Evolutionary conservation across 129 eudicot species (phyloP).

Genomic region (Gnaphalium uliginosum): DNA sequence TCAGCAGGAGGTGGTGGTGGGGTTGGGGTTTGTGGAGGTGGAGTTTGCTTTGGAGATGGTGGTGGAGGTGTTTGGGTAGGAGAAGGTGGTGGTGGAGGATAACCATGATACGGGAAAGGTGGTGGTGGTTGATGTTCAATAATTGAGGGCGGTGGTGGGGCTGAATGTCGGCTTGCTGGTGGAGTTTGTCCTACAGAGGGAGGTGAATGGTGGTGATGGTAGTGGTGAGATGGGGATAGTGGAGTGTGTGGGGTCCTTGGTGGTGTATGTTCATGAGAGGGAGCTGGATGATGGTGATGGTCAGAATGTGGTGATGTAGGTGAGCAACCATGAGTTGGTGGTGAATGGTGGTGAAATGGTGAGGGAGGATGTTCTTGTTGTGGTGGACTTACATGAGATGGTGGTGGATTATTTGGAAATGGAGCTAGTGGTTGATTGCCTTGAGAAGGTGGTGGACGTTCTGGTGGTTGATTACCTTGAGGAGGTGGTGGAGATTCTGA

Average conservation of each 20-base stretch:
- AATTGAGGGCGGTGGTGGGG: not conserved
- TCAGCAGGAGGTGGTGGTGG: not conserved
- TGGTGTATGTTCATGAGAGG: slow-evolving; percentile 1
- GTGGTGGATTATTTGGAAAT: not conserved
- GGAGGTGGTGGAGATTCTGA: not conserved
- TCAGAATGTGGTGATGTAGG: not conserved
- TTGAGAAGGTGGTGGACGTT: not conserved
- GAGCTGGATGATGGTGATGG: slow-evolving; percentile 4
- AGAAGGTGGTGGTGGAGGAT: not conserved
- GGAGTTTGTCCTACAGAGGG: not conserved
- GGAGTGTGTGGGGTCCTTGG: slow-evolving; percentile 10
- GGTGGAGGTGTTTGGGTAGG: not conserved
- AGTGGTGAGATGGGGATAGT: not conserved
- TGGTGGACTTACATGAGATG: not conserved
- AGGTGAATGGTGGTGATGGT: not conserved
- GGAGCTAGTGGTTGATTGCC: not conserved
- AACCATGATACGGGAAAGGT: too few species aligned
- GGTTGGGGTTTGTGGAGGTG: not conserved
- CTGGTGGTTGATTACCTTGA: not conserved
- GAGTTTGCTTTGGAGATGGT: not conserved
- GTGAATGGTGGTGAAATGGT: slow-evolving; percentile 2
- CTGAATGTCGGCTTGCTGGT: not conserved
- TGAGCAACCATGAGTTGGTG: slow-evolving; percentile 1
- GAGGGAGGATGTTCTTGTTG: not conserved
- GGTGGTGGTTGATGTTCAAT: not conserved